A percentile compares a stretch with the other conserved stretches of the same genome.
These are phyloP conservation scores for Limtongia smithiae DNA, from an alignment of 805 yeast species.

Conservation along the genomic window DNA sequence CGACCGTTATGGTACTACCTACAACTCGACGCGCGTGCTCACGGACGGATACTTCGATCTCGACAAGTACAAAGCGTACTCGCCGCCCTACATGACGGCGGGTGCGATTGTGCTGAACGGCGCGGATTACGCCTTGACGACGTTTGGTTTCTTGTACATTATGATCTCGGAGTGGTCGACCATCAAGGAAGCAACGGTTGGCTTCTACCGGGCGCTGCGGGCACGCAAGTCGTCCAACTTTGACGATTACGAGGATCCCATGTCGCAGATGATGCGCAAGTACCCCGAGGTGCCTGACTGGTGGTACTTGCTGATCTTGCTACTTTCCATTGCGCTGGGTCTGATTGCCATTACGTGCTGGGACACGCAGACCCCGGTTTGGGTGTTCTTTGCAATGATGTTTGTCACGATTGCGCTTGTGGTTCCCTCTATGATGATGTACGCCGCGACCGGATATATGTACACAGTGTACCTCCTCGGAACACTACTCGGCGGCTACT, in stretches of 20 bases:
- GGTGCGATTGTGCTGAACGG: constrained; percentile 53
- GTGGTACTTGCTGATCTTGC: constrained; percentile 58
- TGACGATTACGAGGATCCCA: constrained; percentile 9
- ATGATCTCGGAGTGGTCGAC: constrained; percentile 41
- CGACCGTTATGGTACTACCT: constrained; percentile 34
- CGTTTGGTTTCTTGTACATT: constrained; percentile 50
- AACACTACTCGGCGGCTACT: constrained; percentile 61
- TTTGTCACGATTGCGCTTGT: constrained; percentile 52
- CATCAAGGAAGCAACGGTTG: constrained; percentile 13
- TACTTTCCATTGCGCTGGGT: constrained; percentile 38
- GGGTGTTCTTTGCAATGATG: constrained; percentile 59
- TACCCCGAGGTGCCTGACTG: constrained; percentile 72
- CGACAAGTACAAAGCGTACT: constrained; percentile 51
- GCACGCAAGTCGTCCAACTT: constrained; percentile 4
- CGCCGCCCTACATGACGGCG: constrained; percentile 55
- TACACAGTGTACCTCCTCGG: constrained; percentile 61
- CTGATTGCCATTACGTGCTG: constrained; percentile 40
- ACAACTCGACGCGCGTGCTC: constrained; percentile 48
- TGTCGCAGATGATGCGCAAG: constrained; percentile 52
- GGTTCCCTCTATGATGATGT: constrained; percentile 59
- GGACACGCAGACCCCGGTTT: constrained; percentile 53
- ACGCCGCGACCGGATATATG: constrained; percentile 57
- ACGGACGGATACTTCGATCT: constrained; percentile 45
- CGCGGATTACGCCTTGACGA: constrained; percentile 50
- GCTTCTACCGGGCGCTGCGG: constrained; percentile 6